Evolutionary conservation across 176 grass and related monocot genomes (phyloP).

Genomic region (Oryza australiensis): DNA sequence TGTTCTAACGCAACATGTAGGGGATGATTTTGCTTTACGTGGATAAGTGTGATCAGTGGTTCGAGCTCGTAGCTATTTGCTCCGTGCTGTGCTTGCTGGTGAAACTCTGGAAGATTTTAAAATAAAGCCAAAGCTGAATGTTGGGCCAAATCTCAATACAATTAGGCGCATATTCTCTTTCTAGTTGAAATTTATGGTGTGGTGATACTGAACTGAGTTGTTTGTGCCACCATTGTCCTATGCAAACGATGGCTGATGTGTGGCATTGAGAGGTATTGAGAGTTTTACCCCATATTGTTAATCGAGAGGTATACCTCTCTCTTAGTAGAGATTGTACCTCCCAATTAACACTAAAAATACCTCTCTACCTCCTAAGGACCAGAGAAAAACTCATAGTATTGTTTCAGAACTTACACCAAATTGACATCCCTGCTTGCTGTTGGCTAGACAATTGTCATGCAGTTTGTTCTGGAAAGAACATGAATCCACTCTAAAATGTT

Average conservation of each 20-base stretch:
- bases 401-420: background rate
- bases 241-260: background rate
- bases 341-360: background rate
- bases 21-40: background rate
- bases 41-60: background rate
- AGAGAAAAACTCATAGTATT: background rate
- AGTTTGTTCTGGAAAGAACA: background rate
- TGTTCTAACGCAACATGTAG: background rate
- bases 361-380: background rate
- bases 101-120: background rate
- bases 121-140: background rate
- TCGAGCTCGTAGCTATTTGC: background rate
- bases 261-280: background rate
- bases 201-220: background rate
- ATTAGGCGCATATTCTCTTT: background rate
- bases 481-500: background rate
- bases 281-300: background rate
- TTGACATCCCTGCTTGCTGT: background rate
- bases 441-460: conserved; percentile 2
- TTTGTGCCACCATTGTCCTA: background rate
- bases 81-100: background rate
- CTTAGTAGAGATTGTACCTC: background rate
- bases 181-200: conserved; percentile 1
- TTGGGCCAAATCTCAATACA: background rate
- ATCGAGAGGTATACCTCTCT: background rate